Base-by-base conservation (phyloP, 192 early-diverging fungal species). In the Mortierella antarctica region DNA sequence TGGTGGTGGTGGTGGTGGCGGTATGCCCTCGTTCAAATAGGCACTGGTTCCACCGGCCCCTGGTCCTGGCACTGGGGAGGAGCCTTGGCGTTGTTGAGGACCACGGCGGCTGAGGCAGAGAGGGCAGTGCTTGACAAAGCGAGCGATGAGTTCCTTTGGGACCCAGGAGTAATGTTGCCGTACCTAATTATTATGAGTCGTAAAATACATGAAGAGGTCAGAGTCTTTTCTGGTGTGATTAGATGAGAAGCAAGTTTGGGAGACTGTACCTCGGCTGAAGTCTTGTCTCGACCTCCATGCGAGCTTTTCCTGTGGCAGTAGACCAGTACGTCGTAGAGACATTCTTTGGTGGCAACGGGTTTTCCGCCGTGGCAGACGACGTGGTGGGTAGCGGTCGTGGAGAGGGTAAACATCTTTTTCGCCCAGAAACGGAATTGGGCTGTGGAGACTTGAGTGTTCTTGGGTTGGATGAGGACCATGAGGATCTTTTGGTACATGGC, bases 391-490 rank as follows among this genome's bases (percentile, higher is more conserved):
- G 72, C 51, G 6, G 71, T 71, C 1, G 77, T 83, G 7, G 74
- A 83, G 15, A 88, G 73, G 10, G 80, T 76, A 70, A 88, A 88
- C 86, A 88, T 88, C 40, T 88, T 88, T 51, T 88, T 88, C 8
- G 85, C 86, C 86, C 86, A 88, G 66, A 88, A 88, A 9, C 86
- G 79, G 55, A 88, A 88, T 57, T 88, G 86, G 0, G 86, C 86
- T 9, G 86, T 88, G 9, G 86, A 88, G 31, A 88, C 79, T 23
- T 83, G 68, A 8, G 86, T 88, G 47, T 88, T 88, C 47, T 82
- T 83, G 17, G 86, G 86, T 50, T 88, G 83, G 21, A 72, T 82
- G 7, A 88, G 75, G 2, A 88, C 86, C 65, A 84, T 83, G 42
- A 84, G 75, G 46, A 88, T 88, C 65, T 86, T 70, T 70, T 77